Conservation (phyloP, 2,329 filamentous ascomycete genomes). For the Endothia cerciana region DNA sequence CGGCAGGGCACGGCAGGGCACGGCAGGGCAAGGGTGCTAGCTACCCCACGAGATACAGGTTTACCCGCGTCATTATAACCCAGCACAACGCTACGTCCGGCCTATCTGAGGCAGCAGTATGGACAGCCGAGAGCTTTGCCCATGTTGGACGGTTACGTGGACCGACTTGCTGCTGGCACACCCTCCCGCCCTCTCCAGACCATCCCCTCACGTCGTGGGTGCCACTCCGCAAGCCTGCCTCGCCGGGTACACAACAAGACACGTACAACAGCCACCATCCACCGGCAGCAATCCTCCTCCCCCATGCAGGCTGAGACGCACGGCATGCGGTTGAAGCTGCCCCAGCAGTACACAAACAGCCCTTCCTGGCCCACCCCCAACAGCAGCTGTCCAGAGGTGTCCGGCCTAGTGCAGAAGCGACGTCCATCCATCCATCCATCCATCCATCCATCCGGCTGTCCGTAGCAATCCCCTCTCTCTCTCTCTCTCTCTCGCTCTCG, state of each 20-base stretch:
- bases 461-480: too few relatives aligned
- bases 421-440: neutral
- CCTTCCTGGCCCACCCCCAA: neutral
- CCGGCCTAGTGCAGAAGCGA: neutral
- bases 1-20: neutral
- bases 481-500: too few relatives aligned
- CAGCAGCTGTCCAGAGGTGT: neutral
- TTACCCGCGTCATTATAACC: neutral
- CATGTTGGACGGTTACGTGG: neutral
- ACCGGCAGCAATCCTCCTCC: neutral
- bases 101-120: neutral
- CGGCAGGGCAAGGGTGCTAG: neutral
- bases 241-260: neutral
- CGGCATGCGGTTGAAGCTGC: neutral
- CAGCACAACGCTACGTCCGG: neutral
- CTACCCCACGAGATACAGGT: neutral
- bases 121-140: neutral
- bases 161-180: neutral
- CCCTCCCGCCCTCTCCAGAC: neutral
- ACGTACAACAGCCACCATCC: neutral
- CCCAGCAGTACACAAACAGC: too few relatives aligned
- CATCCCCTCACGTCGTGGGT: neutral
- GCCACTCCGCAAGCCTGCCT: neutral
- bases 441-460: too few relatives aligned
- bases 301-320: neutral